Base-by-base conservation (phyloP, 306 rosid species). In the Lathyrus aphaca region DNA sequence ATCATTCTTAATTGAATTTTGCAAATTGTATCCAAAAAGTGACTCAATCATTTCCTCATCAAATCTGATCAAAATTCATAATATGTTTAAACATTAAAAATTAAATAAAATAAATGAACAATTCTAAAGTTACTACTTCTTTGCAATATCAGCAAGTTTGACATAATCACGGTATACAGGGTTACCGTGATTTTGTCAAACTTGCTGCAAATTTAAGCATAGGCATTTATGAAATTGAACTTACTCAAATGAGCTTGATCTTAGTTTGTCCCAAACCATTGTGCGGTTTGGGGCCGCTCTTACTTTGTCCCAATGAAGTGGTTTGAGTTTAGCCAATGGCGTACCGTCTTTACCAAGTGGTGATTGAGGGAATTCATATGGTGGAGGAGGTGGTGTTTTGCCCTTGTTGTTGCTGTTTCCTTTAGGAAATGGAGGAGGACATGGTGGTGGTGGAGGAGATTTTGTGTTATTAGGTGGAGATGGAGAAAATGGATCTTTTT, bases 221-320 rank as follows among this genome's bases (percentile, higher is more conserved):
- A 32, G 38, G 8, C 1, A 32, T 30, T 30, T 62, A 23, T 53
- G 72, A 23, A 53, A 25, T 56, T 44, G 48, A 53, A 82, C 99
- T 83, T 86, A 95, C 99, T 95, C 99, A 19, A 95, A 95, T 64
- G 99, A 95, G 76, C 91, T 95, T 45, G 97, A 82, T 79, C 97
- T 73, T 14, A 95, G 80, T 76, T 87, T 95, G 78, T 95, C 97
- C 99, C 99, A 95, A 60, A 95, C 97, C 92, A 85, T 95, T 9
- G 97, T 86, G 50, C 83, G 89, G 66, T 95, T 89, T 3, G 99
- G 92, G 17, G 91, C 90, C 35, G 99, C 92, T 79, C 97, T 86
- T 25, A 95, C 97, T 89, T 95, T 95, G 81, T 91, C 99, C 99
- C 97, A 95, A n/a, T 95, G 99, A 38, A 91, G 95, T 8, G 99